Evolutionary conservation across 2,329 filamentous ascomycete species (phyloP).

Genomic region (Cercospora janseana): DNA sequence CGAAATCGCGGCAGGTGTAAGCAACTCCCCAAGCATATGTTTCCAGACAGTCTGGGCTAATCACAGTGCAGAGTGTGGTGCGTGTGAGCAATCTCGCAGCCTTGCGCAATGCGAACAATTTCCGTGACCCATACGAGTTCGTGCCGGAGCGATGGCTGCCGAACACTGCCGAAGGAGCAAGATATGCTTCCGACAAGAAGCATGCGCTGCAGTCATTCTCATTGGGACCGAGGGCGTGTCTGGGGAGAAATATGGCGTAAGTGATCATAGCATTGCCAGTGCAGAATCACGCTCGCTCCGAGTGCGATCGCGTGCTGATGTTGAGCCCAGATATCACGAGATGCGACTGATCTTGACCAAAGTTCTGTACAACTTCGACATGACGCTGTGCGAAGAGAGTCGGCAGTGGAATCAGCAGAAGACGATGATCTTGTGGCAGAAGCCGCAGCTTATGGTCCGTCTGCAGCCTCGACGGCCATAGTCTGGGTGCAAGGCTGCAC

Average conservation of each 20-base stretch:
- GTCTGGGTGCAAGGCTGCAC: background rate
- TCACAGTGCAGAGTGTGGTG: constrained; percentile 13
- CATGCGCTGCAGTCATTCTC: constrained; percentile 35
- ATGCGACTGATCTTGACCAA: constrained; percentile 40
- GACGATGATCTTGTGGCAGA: constrained; percentile 31
- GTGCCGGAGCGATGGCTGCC: constrained; percentile 43
- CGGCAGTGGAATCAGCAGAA: constrained; percentile 26
- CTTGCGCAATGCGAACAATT: constrained; percentile 33
- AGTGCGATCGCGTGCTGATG: background rate
- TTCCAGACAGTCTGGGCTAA: background rate
- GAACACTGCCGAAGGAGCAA: constrained; percentile 25
- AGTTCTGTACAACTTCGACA: constrained; percentile 43
- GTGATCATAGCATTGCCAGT: constrained; percentile 14
- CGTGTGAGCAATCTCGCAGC: constrained; percentile 26
- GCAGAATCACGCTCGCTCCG: background rate
- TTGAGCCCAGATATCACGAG: constrained; percentile 37
- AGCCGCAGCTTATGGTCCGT: constrained; percentile 21
- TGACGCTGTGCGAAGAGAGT: constrained; percentile 28
- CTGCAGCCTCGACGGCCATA: constrained; percentile 1
- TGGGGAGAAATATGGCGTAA: constrained; percentile 34
- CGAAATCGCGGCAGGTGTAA: constrained; percentile 27
- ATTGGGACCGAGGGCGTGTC: constrained; percentile 39
- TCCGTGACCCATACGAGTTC: constrained; percentile 31
- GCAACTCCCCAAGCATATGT: background rate
- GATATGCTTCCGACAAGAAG: constrained; percentile 30